Conservation (phyloP, 2,329 filamentous ascomycete species). For the Botrytis squamosa region DNA sequence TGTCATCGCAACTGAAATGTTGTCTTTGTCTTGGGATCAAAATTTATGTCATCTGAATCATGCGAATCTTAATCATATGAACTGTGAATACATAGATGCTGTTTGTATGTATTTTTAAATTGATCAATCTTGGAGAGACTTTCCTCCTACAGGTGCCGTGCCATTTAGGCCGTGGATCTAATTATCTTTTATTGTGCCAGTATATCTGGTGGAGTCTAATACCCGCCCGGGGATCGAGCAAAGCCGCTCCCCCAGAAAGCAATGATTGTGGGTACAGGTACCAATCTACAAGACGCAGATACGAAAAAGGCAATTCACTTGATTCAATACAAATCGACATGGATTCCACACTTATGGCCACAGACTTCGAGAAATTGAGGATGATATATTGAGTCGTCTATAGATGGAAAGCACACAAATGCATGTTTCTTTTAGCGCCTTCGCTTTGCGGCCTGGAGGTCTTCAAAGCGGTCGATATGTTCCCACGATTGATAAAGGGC, state of each 20-base stretch:
- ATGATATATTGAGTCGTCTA: neutral
- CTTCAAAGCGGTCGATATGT: slow-evolving; percentile 4
- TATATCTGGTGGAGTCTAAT: neutral
- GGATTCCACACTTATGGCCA: neutral
- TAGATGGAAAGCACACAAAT: neutral
- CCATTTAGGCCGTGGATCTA: neutral
- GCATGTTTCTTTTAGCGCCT: neutral
- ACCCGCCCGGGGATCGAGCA: neutral
- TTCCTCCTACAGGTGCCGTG: neutral
- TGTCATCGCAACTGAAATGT: neutral
- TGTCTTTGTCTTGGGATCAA: neutral
- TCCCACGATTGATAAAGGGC: neutral
- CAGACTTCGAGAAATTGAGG: neutral
- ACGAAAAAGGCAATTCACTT: neutral
- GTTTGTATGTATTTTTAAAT: neutral
- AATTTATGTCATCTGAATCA: neutral
- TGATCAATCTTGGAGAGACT: neutral
- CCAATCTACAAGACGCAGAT: neutral
- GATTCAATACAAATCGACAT: slow-evolving; percentile 10
- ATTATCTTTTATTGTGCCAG: neutral
- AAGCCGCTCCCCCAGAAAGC: neutral
- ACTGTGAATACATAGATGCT: neutral
- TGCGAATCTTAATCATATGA: neutral
- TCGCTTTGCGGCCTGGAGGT: neutral
- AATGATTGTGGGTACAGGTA: neutral